phyloP scores from a whole-genome alignment of 1,284 basidiomycete genomes.

The Boletus smithii region DNA sequence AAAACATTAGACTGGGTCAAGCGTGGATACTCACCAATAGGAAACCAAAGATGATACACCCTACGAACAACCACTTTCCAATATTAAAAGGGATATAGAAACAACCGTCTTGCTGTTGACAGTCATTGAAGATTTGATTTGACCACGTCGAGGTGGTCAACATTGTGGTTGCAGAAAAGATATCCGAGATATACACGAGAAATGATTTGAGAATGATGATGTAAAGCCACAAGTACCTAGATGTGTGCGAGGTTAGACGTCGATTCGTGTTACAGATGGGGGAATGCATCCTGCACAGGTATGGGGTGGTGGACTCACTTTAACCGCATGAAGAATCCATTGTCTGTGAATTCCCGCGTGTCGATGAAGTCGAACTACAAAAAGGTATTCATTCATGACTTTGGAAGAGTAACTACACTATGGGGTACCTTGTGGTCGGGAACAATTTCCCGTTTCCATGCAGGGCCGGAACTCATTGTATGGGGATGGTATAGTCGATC shows the following conservation, averaged over 20 bases:
- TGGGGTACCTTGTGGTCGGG: slow-evolving; percentile 90
- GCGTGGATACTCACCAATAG: slow-evolving; percentile 62
- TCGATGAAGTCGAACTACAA: slow-evolving; percentile 95
- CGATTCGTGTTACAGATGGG: not conserved
- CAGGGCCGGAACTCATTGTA: slow-evolving; percentile 69
- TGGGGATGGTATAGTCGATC: slow-evolving; percentile 13
- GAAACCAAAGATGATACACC: slow-evolving; percentile 97
- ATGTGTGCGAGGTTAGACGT: slow-evolving; percentile 8
- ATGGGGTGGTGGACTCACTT: slow-evolving; percentile 54
- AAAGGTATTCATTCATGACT: slow-evolving; percentile 5
- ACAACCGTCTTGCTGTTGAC: slow-evolving; percentile 60
- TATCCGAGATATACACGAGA: slow-evolving; percentile 94
- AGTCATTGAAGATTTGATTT: slow-evolving; percentile 83
- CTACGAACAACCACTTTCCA: slow-evolving; percentile 95
- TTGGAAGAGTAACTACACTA: not conserved
- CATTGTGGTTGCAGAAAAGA: slow-evolving; percentile 96
- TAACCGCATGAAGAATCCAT: slow-evolving; percentile 80
- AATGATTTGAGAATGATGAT: slow-evolving; percentile 91
- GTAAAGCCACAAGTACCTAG: slow-evolving; percentile 89
- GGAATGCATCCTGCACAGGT: not conserved
- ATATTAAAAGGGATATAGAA: slow-evolving; percentile 86
- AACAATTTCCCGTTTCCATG: slow-evolving; percentile 97
- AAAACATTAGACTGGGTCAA: not conserved
- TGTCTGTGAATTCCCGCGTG: slow-evolving; percentile 87
- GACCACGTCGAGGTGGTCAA: slow-evolving; percentile 90